Conservation (phyloP, 2,329 filamentous ascomycete species). For the Exophiala xenobiotica region DNA sequence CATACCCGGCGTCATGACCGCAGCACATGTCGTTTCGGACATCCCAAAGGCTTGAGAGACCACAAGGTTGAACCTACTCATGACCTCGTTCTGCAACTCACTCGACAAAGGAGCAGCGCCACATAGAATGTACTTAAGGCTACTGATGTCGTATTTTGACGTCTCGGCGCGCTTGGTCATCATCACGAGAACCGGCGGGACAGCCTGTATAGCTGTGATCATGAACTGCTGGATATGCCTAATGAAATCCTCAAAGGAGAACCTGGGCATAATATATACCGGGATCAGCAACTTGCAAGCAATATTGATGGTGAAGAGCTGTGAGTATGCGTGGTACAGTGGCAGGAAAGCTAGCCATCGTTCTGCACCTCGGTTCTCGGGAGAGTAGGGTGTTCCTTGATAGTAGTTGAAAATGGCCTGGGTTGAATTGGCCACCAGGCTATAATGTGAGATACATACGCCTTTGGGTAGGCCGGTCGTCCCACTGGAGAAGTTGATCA, state of each 20-base stretch:
- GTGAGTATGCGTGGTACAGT: conserved; percentile 47
- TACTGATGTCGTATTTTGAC: conserved; percentile 56
- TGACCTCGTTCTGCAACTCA: conserved; percentile 54
- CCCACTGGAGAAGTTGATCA: conserved; percentile 53
- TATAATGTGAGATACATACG: conserved; percentile 50
- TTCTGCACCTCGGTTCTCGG: conserved; percentile 33
- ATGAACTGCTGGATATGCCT: conserved; percentile 50
- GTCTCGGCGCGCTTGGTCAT: conserved; percentile 58
- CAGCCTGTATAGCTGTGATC: conserved; percentile 57
- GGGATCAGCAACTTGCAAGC: conserved; percentile 61
- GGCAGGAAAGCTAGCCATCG: conserved; percentile 48
- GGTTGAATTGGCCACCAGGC: conserved; percentile 38
- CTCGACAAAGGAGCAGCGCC: conserved; percentile 59
- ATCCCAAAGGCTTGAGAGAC: conserved; percentile 55
- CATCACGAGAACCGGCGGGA: conserved; percentile 60
- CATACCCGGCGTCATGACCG: conserved; percentile 35
- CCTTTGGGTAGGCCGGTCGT: conserved; percentile 55
- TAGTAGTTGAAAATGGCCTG: conserved; percentile 51
- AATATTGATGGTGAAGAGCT: conserved; percentile 53
- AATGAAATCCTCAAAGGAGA: conserved; percentile 58
- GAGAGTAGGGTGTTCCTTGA: too few species aligned
- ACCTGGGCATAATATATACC: conserved; percentile 63
- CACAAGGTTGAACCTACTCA: conserved; percentile 49
- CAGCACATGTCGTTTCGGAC: conserved; percentile 52
- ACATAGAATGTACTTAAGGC: conserved; percentile 49